Conservation (phyloP, 768 basidiomycete genomes). For the Tulasnella sp. region DNA sequence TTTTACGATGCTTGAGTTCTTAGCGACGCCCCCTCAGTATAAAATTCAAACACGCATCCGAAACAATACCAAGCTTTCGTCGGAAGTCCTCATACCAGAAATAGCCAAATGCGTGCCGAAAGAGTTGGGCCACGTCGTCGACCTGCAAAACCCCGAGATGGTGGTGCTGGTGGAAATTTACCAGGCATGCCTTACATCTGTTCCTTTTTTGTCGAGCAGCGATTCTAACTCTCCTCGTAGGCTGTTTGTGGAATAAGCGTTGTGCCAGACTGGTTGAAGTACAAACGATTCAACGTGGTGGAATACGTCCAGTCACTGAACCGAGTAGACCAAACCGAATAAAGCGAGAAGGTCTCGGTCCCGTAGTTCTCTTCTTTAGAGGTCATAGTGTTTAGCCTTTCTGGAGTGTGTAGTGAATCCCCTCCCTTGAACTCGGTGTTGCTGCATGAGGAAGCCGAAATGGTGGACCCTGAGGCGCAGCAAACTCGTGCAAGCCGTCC, state of each 20-base stretch:
- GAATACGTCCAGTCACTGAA: conserved; percentile 58
- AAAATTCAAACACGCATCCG: conserved; percentile 73
- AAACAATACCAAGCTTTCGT: conserved; percentile 67
- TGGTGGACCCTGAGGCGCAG: conserved; percentile 11
- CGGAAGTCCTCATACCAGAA: conserved; percentile 57
- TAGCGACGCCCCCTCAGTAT: conserved; percentile 47
- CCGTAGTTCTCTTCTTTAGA: neutral
- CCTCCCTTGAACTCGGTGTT: neutral
- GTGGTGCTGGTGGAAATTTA: conserved; percentile 79
- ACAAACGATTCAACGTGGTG: conserved; percentile 76
- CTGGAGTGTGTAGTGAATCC: neutral
- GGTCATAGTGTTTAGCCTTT: neutral
- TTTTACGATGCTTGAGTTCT: neutral
- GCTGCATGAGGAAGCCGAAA: neutral
- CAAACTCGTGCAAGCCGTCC: conserved; percentile 10
- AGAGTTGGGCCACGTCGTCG: conserved; percentile 52
- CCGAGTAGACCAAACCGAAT: conserved; percentile 31
- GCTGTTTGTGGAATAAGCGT: conserved; percentile 72
- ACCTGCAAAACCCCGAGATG: conserved; percentile 62
- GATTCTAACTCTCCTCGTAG: conserved; percentile 40
- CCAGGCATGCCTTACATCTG: conserved; percentile 49
- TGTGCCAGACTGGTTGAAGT: conserved; percentile 63
- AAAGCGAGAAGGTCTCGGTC: neutral
- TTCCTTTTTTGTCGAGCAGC: neutral
- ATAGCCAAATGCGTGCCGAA: conserved; percentile 68